These are phyloP conservation scores for Penicillium fuscoglaucum DNA, from an alignment of 2,329 filamentous ascomycete species.

Conservation along the genomic window DNA sequence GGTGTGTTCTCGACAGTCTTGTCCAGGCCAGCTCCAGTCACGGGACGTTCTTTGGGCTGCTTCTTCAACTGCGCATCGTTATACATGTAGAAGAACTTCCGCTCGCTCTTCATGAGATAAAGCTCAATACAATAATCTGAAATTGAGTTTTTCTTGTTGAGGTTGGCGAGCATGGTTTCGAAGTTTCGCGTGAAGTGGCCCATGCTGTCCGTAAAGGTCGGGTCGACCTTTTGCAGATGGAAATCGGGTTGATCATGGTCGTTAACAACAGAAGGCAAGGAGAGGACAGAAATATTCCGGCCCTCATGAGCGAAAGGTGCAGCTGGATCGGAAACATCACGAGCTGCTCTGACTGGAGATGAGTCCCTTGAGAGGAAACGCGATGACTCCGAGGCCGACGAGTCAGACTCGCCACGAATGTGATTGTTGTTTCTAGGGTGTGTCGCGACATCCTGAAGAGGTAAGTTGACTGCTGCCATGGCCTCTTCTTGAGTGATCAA, in stretches of 20 bases:
- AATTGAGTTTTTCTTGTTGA: conserved; percentile 60
- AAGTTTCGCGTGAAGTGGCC: conserved; percentile 62
- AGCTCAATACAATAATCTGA: conserved; percentile 63
- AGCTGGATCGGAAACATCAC: background rate
- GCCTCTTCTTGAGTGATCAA: conserved; percentile 1
- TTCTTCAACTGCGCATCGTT: conserved; percentile 59
- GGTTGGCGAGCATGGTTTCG: conserved; percentile 55
- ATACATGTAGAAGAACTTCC: conserved; percentile 64
- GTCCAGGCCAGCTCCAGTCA: conserved; percentile 38
- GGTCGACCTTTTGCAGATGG: conserved; percentile 65
- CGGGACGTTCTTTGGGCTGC: conserved; percentile 39
- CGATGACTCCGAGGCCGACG: conserved; percentile 8
- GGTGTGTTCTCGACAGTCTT: conserved; percentile 38
- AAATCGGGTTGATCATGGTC: conserved; percentile 57
- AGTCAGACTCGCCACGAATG: conserved; percentile 2
- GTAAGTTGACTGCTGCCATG: conserved; percentile 2
- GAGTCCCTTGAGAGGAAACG: conserved; percentile 32
- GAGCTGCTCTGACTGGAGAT: conserved; percentile 45
- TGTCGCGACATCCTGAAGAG: conserved; percentile 2
- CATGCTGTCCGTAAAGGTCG: conserved; percentile 65
- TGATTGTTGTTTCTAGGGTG: conserved; percentile 1
- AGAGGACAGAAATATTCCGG: conserved; percentile 52
- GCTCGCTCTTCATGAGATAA: conserved; percentile 64
- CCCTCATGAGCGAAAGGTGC: background rate
- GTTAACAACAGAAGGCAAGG: conserved; percentile 59